Base-by-base conservation (phyloP, 2,329 filamentous ascomycete genomes). In the Neophaeococcomyces aloes region DNA sequence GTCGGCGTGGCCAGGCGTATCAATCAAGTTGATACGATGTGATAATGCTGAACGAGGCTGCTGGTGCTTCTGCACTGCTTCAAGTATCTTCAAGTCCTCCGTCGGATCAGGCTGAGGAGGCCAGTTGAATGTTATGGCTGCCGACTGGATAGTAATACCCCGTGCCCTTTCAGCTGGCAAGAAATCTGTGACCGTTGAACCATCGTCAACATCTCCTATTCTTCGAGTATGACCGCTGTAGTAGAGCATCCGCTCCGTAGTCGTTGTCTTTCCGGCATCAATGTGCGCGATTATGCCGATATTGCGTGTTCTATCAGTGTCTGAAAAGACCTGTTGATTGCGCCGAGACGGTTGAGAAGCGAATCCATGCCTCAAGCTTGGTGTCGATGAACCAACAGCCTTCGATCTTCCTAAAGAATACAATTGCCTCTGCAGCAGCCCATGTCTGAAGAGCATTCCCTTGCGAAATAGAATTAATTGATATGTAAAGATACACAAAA, bases 201-300 rank as follows among this genome's bases (percentile, higher is more conserved):
- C 91, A 63, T 94, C 83, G 57, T 96, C 89, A 51, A 98, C 91
- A 63, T 95, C 88, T 67, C 91, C 91, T 58, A 95, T 79, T 62
- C 88, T 75, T 52, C 85, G 75, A 7, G 88, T 94, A 49, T 88
- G 80, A 38, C 91, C 89, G 61, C 86, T 93, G 59, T 95, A 94
- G 60, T 87, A 96, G 58, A 98, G 82, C 89, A 96, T 96, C 46
- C 91, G 87, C 77, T 98, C 91, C 3, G 91, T 96, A 0, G 91
- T 98, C 0, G 91, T 96, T 1, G 91, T 98, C 71, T 98, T 98
- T 7, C 91, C 91, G 45, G 91, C 91, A 78, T 96, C 91, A 52
- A 98, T 94, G 63, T 98, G 91, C 47, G 91, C 91, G 62, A 98
- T 95, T 54, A 98, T 96, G 49, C 91, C 91, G 60, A 98, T 95